Evolutionary conservation across 768 basidiomycete genomes (phyloP).

Genomic region (Favolaschia claudopus): DNA sequence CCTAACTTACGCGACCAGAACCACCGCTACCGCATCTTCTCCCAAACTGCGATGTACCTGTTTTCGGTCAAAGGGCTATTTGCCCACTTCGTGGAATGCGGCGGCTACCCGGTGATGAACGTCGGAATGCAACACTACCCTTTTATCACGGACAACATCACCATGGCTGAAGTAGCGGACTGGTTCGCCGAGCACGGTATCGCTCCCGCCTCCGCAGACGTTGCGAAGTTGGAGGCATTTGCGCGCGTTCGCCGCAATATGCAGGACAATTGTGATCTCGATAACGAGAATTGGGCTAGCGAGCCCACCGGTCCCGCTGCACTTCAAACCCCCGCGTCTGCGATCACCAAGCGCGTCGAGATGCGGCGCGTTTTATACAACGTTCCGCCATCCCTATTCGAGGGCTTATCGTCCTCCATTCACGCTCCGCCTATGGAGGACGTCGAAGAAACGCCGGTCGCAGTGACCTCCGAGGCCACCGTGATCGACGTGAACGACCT

Average conservation of each 20-base stretch:
- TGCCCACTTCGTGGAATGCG: background rate
- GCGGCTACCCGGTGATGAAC: background rate
- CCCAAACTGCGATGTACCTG: background rate
- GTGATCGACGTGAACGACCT: no score
- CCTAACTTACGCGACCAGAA: background rate
- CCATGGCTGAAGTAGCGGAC: background rate
- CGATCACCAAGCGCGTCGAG: no score
- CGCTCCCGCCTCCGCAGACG: background rate
- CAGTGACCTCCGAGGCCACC: no score
- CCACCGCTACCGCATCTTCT: background rate
- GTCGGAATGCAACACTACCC: background rate
- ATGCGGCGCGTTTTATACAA: no score
- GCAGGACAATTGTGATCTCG: background rate
- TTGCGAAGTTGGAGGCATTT: background rate
- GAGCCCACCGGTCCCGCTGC: background rate
- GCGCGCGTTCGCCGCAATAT: background rate
- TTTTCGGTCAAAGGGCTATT: background rate
- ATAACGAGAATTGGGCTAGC: background rate
- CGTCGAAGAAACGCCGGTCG: no score
- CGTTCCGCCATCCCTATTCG: no score
- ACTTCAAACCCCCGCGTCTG: no score
- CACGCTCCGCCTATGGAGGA: no score
- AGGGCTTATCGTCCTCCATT: no score
- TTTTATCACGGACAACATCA: background rate
- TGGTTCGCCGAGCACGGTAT: constrained; percentile 8